Base-by-base conservation (phyloP, 495 filamentous ascomycete species). In the Coniosporium apollinis region DNA sequence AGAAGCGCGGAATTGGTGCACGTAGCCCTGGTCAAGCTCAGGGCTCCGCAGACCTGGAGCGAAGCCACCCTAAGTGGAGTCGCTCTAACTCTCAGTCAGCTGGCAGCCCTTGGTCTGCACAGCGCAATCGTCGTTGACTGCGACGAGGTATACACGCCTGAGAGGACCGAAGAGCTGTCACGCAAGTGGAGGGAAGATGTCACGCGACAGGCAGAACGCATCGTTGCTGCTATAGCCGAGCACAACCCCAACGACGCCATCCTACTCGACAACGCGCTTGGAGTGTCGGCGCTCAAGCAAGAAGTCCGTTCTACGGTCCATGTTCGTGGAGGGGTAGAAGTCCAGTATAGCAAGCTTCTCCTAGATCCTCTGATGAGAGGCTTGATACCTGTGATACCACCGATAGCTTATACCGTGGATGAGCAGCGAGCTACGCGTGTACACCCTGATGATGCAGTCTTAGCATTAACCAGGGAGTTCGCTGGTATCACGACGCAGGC, bases 21-120 rank as follows among this genome's bases (percentile, higher is more conserved):
- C 54, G 59, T 92, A 21, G 85, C 89, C 8, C 52, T 99, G 38
- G 74, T 99, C 34, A 93, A 92, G 51, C 65, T 96, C 29, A 70
- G 76, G 25, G 67, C 66, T 17, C 78, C 81, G 3, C 74, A 89
- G 47, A 51, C 54, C 1, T 64, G 89, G 33, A 65, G 76, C 47
- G 69, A 85, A 36, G 52, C 58, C 5, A 77, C 69, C 0, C 47
- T 96, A 1, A 48, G 71, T 33, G 89, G 84, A 0, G 70, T 94
- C 33, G 83, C 76, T 0, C 74, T 72, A 43, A 96, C 91, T 0
- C 54, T 99, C 14, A 72, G 74, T 7, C 86, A 92, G 49, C 72
- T 99, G 5, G 66, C 69, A 18, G 70, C 74, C 30, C 62, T 99
- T 18, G 89, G 91, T 11, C 64, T 96, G 47, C 68, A 66, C 31